Base-by-base conservation (phyloP, 371 early-diverging fungal species). In the Mucor piriformis region DNA sequence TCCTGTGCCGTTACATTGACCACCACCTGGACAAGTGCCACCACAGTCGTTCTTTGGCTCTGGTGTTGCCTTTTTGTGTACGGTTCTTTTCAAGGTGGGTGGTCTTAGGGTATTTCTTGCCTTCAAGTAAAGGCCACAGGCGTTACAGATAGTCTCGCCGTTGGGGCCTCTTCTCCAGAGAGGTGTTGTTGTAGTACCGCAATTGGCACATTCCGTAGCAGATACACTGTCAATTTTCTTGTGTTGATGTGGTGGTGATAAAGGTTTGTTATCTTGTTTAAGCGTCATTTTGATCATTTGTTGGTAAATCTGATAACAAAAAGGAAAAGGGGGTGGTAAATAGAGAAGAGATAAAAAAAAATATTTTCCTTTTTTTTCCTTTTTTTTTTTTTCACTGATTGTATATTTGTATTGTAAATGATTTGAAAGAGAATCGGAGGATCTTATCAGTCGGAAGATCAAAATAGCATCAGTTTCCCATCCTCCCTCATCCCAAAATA, bases 111-210 rank as follows among this genome's bases (percentile, higher is more conserved):
- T 67, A 29, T 73, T 73, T 16, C 70, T 49, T 25, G 74, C 74
- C 34, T 73, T 73, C 8, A 73, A 72, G 57, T 90, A 91, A 50
- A 90, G 81, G 20, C 91, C 90, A 80, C 95, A 95, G 7, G 95
- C 94, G 71, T 94, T 95, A 73, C 95, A 95, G 51, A 94, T 83
- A 43, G 83, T 79, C 37, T 91, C 86, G 35, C 91, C 92, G 50
- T 87, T 83, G 21, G 85, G 83, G 35, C 87, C 88, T 68, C 94
- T 73, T 50, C 97, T 69, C 97, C 97, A 96, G 15, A 94, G 82
- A 1, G 95, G 95, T 13, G 96, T 96, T 6, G 82, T 80, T 4
- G 87, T 89, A 1, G 92, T 91, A 2, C 83, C 81, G 70, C 96
- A 95, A 77, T 95, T 94, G n/a, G 85, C 75, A 76, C 96, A 95